These are phyloP conservation scores for Cladosporium sp. DNA, from an alignment of 2,329 filamentous ascomycete species.

Conservation along the genomic window DNA sequence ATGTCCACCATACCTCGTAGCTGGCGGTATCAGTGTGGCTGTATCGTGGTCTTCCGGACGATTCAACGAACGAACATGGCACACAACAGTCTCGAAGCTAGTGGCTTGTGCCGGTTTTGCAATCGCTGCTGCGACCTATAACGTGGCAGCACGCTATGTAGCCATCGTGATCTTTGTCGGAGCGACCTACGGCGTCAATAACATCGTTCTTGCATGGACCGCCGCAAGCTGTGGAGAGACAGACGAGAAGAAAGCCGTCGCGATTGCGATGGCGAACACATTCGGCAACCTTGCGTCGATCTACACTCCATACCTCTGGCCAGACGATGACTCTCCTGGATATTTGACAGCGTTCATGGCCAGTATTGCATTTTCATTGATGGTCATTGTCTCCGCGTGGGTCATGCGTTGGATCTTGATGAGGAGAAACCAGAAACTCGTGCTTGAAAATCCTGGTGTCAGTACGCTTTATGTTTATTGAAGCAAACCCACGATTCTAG, in stretches of 20 bases:
- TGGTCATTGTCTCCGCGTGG: slow-evolving; percentile 26
- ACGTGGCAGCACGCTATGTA: slow-evolving; percentile 21
- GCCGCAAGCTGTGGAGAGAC: slow-evolving; percentile 33
- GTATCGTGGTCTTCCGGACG: slow-evolving; percentile 34
- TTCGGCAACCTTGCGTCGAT: slow-evolving; percentile 45
- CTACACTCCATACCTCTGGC: slow-evolving; percentile 37
- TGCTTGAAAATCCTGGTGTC: slow-evolving; percentile 15
- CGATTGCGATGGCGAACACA: slow-evolving; percentile 48
- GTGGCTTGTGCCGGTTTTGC: slow-evolving; percentile 3
- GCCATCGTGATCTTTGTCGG: slow-evolving; percentile 33
- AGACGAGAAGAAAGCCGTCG: slow-evolving; percentile 44
- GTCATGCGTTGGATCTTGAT: slow-evolving; percentile 22
- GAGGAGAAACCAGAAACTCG: slow-evolving; percentile 23
- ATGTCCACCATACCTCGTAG: slow-evolving; percentile 28
- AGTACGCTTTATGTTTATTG: slow-evolving; percentile 10
- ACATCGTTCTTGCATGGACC: slow-evolving; percentile 35
- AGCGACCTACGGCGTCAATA: slow-evolving; percentile 34
- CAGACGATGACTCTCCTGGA: slow-evolving; percentile 26
- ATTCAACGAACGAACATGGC: slow-evolving; percentile 39
- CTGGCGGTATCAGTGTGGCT: slow-evolving; percentile 25
- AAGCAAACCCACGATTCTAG: neutral
- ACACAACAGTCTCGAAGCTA: slow-evolving; percentile 19
- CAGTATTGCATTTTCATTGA: slow-evolving; percentile 28
- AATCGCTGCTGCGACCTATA: neutral
- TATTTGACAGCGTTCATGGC: slow-evolving; percentile 31